phyloP scores from a whole-genome alignment of 2,329 filamentous ascomycete genomes.

The Aspergillus jensenii region DNA sequence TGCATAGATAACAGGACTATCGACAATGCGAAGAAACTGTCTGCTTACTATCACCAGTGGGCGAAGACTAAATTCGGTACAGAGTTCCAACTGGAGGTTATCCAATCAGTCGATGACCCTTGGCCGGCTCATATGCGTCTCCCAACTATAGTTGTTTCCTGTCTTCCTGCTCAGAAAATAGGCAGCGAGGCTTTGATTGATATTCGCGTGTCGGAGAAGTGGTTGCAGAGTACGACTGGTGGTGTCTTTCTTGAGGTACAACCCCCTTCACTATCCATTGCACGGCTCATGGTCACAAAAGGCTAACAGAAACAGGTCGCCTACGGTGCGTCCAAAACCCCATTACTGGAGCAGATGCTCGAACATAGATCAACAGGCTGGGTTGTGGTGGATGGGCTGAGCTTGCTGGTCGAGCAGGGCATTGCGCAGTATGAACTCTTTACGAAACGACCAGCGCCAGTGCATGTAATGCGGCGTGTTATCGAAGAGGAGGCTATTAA shows the following conservation, averaged over 20 bases:
- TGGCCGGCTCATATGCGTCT: not conserved
- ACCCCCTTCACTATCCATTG: too few relatives aligned
- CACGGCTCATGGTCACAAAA: too few relatives aligned
- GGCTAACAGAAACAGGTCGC: not conserved
- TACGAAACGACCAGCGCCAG: constrained; percentile 22
- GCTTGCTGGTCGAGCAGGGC: constrained; percentile 23
- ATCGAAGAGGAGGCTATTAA: not conserved
- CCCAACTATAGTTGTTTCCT: not conserved
- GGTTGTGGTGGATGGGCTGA: constrained; percentile 24
- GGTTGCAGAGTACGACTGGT: not conserved
- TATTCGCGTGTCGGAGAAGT: not conserved
- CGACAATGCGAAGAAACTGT: not conserved
- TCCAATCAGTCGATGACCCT: not conserved
- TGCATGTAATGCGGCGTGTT: constrained; percentile 21
- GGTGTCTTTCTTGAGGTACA: not conserved
- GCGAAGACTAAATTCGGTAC: not conserved
- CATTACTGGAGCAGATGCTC: not conserved
- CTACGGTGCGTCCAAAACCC: not conserved
- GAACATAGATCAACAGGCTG: constrained; percentile 18
- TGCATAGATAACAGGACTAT: not conserved
- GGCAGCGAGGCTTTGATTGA: not conserved
- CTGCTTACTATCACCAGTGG: not conserved
- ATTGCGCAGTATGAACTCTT: constrained; percentile 27
- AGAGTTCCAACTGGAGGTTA: not conserved
- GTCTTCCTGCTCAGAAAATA: not conserved